Percentiles rank a stretch among this genome's conserved stretches.
Conservation (phyloP, 2,329 filamentous ascomycete species). For the Phialocephala sp. region DNA sequence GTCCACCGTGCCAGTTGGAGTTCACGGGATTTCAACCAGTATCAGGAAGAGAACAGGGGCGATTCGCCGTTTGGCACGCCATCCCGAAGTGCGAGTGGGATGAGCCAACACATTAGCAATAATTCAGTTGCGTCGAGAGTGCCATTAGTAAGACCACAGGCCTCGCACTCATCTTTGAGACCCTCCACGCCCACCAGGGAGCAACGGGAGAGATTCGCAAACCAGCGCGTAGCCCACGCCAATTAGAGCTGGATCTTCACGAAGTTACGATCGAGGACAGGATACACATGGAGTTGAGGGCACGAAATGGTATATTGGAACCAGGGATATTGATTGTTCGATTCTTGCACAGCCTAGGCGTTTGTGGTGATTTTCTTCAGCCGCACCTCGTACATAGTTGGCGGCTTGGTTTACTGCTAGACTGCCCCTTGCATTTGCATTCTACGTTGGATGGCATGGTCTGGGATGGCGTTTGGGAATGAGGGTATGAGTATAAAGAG, state of each 20-base stretch:
- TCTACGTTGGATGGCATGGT: conserved; percentile 19
- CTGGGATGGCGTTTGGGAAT: conserved; percentile 19
- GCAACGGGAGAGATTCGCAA: conserved; percentile 31
- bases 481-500: conserved; percentile 13
- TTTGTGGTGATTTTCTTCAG: conserved; percentile 21
- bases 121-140: conserved; percentile 32
- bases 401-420: conserved; percentile 18
- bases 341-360: conserved; percentile 30
- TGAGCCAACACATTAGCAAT: conserved; percentile 29
- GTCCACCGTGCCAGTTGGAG: conserved; percentile 58
- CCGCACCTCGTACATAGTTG: conserved; percentile 17
- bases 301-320: conserved; percentile 1
- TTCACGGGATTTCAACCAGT: conserved; percentile 55
- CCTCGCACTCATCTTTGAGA: conserved; percentile 36
- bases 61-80: conserved; percentile 32
- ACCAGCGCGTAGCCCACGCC: conserved; percentile 31
- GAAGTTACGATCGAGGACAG: conserved; percentile 33
- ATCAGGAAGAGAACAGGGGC: conserved; percentile 37
- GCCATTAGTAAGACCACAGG: conserved; percentile 36
- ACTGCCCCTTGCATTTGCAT: conserved; percentile 30
- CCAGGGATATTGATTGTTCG: conserved; percentile 14
- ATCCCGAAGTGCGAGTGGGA: conserved; percentile 31
- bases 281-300: neutral
- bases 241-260: conserved; percentile 28
- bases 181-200: conserved; percentile 37